Evolutionary conservation across 2,329 filamentous ascomycete genomes (phyloP), one percentile per base, ranked within the genome.

Genomic region (Pseudogymnoascus sp.): DNA sequence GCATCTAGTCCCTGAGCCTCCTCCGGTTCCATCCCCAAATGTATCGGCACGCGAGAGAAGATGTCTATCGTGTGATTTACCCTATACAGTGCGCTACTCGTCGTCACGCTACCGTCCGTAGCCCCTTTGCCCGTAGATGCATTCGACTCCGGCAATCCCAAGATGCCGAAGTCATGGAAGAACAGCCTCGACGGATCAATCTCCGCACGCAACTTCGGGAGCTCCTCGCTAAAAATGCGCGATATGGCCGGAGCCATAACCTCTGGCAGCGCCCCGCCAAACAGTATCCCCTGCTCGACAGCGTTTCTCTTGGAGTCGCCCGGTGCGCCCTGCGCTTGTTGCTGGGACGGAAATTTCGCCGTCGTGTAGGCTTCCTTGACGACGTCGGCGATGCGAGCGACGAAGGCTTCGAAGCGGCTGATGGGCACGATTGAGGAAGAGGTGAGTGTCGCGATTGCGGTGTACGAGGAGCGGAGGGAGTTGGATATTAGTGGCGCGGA

Each of bases 161-260:
- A 60, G 44, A 71, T 65, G 0, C 63, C 61, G 38, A 73, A 74
- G 63, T 76, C 73, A 1, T 71, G 69, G 18, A 75, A 73, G 63
- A 70, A 72, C n/a, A 69, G 44, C 16, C 68, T 63, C 11, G 73
- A 69, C 1, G 71, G 72, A 14, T 76, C 70, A 5, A 73, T 71
- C 12, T 73, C 71, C n/a, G 69, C 66, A 0, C 67, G 66, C 1
- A 73, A 66, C 2, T 63, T 63, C 16, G 66, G 68, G 1, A 72
- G 69, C 68, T 21, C 63, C 68, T 65, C 61, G 23, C 62, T 65
- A 60, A 71, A 73, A 3, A 74, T 63, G 23, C 72, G 68, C 0
- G 70, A 67, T 38, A 74, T 71, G 10, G 73, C 71, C 4, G 66
- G 61, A 56, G 72, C 71, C 40, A 74, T 73, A 1, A 66, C 68